Conservation (phyloP, 495 filamentous ascomycete genomes). For the Wilcoxina mikolae region DNA sequence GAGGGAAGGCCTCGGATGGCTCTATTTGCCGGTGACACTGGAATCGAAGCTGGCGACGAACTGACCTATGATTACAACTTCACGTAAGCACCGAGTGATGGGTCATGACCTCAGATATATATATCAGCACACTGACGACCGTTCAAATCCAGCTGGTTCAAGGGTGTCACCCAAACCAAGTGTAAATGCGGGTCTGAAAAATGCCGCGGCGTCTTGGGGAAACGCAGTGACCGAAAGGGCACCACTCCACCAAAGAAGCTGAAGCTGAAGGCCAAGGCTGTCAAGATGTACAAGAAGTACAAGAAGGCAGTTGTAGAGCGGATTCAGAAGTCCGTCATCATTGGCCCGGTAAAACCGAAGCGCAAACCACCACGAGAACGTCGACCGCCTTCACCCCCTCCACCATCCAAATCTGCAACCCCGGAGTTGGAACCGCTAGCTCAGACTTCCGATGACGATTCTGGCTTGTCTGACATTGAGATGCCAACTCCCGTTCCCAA, state of each 20-base stretch:
- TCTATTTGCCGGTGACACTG: constrained; percentile 78
- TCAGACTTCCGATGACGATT: constrained; percentile 7
- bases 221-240: constrained; percentile 21
- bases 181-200: constrained; percentile 65
- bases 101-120: background rate
- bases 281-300: constrained; percentile 22
- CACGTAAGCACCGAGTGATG: constrained; percentile 46
- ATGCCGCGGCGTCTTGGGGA: constrained; percentile 63
- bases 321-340: constrained; percentile 21
- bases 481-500: background rate
- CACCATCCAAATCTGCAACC: constrained; percentile 9
- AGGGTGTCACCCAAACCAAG: constrained; percentile 39
- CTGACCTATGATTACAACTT: constrained; percentile 99
- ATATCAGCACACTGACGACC: constrained; percentile 3
- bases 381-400: constrained; percentile 8
- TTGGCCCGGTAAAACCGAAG: constrained; percentile 12
- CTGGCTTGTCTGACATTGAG: background rate
- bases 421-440: constrained; percentile 13
- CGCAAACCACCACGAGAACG: constrained; percentile 16
- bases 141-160: constrained; percentile 27
- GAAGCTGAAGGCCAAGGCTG: background rate
- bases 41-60: constrained; percentile 86
- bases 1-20: constrained; percentile 90
- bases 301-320: constrained; percentile 35
- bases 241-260: constrained; percentile 2